Percentiles rank a stretch among this genome's conserved stretches.
phyloP scores from a whole-genome alignment of 306 rosid species.

The Arachis hypogaea region DNA sequence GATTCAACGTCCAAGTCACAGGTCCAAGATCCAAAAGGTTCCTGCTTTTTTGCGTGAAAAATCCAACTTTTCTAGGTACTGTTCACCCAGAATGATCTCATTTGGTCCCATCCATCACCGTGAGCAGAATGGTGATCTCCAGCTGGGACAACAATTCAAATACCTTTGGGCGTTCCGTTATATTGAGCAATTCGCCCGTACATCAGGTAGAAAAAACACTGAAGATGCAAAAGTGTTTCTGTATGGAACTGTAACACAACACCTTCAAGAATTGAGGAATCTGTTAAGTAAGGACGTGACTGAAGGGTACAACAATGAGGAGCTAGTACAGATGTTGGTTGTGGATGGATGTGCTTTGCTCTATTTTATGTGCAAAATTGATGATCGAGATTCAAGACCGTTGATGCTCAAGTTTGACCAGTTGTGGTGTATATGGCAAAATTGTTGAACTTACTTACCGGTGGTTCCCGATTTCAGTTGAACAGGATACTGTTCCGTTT shows the following conservation, averaged over 20 bases:
- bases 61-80: no score
- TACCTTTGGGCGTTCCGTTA: not conserved
- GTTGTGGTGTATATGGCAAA: not conserved
- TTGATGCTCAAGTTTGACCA: not conserved
- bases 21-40: no score
- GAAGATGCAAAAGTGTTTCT: not conserved
- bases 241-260: not conserved
- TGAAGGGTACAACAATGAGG: not conserved
- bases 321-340: conserved; percentile 8
- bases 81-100: no score
- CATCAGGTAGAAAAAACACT: not conserved
- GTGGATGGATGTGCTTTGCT: conserved; percentile 21
- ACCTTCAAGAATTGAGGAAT: not conserved
- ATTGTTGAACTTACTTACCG: not conserved
- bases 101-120: no score
- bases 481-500: not conserved
- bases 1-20: no score
- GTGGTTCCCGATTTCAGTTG: no score
- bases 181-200: no score
- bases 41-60: no score
- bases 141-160: no score
- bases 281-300: not conserved
- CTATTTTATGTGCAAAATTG: not conserved
- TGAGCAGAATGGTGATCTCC: no score
- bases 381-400: not conserved